Evolutionary conservation across 768 basidiomycete species (phyloP), one percentile per base, ranked within the genome.

Genomic region (Tremella fuciformis): DNA sequence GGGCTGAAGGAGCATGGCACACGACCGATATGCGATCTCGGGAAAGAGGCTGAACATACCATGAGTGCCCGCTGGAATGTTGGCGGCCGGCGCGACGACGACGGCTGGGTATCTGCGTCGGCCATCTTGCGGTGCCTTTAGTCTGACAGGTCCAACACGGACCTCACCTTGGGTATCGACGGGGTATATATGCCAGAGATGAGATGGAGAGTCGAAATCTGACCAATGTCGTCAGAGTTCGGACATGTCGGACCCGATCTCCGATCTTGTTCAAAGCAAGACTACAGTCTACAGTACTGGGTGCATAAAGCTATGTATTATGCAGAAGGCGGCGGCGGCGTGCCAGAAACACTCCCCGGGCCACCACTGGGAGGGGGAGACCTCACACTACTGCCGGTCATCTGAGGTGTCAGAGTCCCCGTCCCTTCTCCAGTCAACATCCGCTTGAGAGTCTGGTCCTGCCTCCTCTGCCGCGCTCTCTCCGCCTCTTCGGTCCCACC

Each of bases 401-500:
- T 47, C 26, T 69, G 64, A 13, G 67, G 67, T 24, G 41, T 69
- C 34, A 69, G 29, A 16, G 24, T 48, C 54, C 40, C 37, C 9
- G 39, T 25, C 21, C 50, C 60, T 53, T 55, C 57, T 13, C 61
- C 61, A 21, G 50, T 65, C 60, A 92, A 92, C 89, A 97, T 94
- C 26, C 88, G 88, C 80, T 87, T 91, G 64, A 98, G 78, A 19
- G 89, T 86, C 79, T 84, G 76, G 53, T 92, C 91, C 71, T 88
- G 90, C 76, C 85, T 81, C 74, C 84, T 84, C 81, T 91, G 88
- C 67, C 93, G 81, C 66, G 93, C 82, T 57, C 94, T 82, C 79
- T 99, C 94, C 21, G 80, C 83, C 79, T 94, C 91, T 76, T 93
- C 90, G 21, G 90, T 88, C 13, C 91, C 93, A 24, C 93, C 94